Percentiles rank a stretch among this genome's conserved stretches.
These are phyloP conservation scores for Ceratocystis lukuohia DNA, from an alignment of 2,329 filamentous ascomycete genomes.

Conservation along the genomic window DNA sequence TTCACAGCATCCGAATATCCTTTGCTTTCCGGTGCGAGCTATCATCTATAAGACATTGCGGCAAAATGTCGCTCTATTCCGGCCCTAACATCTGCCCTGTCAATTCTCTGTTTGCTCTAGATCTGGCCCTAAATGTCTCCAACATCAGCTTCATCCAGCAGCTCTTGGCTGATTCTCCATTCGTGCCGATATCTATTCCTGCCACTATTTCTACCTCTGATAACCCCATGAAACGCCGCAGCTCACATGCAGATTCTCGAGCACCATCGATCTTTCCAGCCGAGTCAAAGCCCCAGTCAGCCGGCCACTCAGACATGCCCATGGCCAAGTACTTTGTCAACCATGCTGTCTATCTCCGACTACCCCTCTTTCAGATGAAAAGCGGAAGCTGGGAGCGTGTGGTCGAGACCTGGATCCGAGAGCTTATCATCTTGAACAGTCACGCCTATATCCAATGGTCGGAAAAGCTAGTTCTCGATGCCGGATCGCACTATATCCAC, in stretches of 20 bases:
- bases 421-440: background rate
- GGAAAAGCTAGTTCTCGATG: background rate
- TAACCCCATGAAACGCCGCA: background rate
- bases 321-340: background rate
- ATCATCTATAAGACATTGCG: background rate
- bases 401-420: conserved; percentile 5
- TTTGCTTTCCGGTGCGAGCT: background rate
- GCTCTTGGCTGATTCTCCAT: background rate
- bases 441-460: background rate
- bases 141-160: conserved; percentile 1
- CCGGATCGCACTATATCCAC: background rate
- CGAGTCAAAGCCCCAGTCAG: background rate
- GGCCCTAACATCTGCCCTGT: background rate
- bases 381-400: background rate
- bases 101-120: background rate
- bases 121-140: background rate
- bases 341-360: background rate
- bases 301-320: background rate
- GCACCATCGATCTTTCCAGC: background rate
- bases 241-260: background rate
- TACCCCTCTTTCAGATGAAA: conserved; percentile 1
- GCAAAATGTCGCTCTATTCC: background rate
- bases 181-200: too few relatives aligned
- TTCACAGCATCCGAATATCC: background rate
- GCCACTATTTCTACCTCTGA: background rate